phyloP scores from a whole-genome alignment of 495 filamentous ascomycete species.

The Trichoderma asperelloides region DNA sequence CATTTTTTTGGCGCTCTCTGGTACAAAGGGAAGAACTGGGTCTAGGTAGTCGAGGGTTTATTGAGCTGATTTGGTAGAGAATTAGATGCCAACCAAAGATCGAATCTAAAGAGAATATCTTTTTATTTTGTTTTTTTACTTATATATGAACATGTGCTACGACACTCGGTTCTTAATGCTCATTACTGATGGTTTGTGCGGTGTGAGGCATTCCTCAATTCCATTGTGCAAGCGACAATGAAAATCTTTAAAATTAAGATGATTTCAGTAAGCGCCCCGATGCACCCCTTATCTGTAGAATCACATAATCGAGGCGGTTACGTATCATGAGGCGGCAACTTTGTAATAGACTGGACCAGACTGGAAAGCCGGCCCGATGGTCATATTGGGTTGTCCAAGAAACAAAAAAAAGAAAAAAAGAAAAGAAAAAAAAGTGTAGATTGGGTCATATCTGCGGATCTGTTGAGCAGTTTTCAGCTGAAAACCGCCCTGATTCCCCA shows the following conservation, averaged over 20 bases:
- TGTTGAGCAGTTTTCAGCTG: no score
- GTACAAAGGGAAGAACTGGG: neutral
- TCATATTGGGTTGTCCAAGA: neutral
- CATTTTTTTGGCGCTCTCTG: neutral
- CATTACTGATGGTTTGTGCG: no score
- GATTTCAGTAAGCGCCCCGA: neutral
- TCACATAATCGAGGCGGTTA: neutral
- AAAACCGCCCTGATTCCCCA: no score
- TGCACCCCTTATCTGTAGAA: neutral
- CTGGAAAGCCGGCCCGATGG: neutral
- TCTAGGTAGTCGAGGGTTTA: neutral
- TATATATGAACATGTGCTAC: neutral
- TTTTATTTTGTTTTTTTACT: neutral
- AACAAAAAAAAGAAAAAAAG: no score
- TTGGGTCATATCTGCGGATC: no score
- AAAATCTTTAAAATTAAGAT: neutral
- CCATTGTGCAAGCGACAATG: no score
- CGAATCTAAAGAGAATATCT: conserved; percentile 1
- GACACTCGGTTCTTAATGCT: neutral
- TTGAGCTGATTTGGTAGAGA: neutral
- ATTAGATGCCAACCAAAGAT: neutral
- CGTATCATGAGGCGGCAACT: neutral
- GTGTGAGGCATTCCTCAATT: neutral
- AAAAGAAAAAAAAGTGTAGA: no score
- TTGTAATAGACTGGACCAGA: neutral